Evolutionary conservation across 176 grass and related monocot species (phyloP).

Genomic region (Avena atlantica): DNA sequence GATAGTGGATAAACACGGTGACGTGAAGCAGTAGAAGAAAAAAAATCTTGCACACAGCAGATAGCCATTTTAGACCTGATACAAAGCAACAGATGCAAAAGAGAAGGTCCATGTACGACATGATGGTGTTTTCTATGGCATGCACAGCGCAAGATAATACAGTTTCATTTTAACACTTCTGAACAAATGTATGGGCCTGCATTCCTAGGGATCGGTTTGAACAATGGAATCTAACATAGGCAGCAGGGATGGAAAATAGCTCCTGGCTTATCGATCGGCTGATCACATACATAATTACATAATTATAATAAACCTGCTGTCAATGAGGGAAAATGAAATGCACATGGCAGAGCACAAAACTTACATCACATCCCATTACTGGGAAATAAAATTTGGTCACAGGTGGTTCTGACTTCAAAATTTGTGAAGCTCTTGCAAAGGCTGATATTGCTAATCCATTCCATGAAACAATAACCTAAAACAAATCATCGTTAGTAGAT

Average conservation of each 20-base stretch:
- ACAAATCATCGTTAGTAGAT: constrained; percentile 33
- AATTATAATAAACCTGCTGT: neutral
- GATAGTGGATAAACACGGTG: constrained; percentile 20
- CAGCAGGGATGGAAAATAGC: constrained; percentile 9
- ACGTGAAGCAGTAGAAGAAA: constrained; percentile 9
- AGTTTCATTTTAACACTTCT: neutral
- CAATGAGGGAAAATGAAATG: constrained; percentile 31
- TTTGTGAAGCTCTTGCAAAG: constrained; percentile 91
- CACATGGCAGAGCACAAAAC: neutral
- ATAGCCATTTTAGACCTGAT: constrained; percentile 5
- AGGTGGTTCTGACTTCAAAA: constrained; percentile 63
- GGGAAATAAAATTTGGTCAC: constrained; percentile 68
- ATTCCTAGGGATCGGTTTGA: neutral
- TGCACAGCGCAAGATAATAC: neutral
- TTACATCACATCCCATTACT: constrained; percentile 69
- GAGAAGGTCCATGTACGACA: neutral
- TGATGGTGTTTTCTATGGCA: neutral
- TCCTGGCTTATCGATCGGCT: neutral
- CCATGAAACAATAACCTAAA: constrained; percentile 98
- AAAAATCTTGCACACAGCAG: neutral
- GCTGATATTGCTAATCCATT: constrained; percentile 90
- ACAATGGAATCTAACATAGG: constrained; percentile 2
- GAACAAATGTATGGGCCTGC: constrained; percentile 11
- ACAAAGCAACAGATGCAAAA: neutral
- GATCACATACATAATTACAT: constrained; percentile 4